Evolutionary conservation across 345 rosid genomes (phyloP), one percentile per base, ranked within the genome.

Genomic region (Raphanus raphanistrum): DNA sequence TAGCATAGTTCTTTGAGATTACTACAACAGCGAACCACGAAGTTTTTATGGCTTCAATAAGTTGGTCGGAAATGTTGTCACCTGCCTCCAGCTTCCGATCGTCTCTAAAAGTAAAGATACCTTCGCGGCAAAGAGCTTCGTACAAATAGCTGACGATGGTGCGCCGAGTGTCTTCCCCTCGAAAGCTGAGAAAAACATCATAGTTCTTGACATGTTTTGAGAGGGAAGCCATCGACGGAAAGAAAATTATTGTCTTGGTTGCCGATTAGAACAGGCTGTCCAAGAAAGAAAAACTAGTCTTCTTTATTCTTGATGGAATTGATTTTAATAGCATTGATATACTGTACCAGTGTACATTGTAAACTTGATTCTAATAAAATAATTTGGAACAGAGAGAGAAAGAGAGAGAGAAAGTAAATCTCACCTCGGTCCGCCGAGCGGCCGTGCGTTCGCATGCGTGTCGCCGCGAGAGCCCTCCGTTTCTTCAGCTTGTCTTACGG

Each of bases 181-280:
- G 69, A 21, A 78, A 78, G 43, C 77, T 78, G 33, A 78, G 48
- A 28, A 78, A 78, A 15, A 66, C 81, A 31, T 72, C 77, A 43
- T 45, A 65, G 25, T 32, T 10, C 5, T 2, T 27, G n/a, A 25
- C 25, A 3, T 0, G 69, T 50, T 26, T 5, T 15, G 77, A 52
- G 10, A 3, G 2, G 13, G 61, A 25, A 21, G 63, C 63, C 63
- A 58, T 58, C 8, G 32, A 45, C 16, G 54, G 55, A n/a, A 48
- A 48, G 17, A 48, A 48, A 43, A 43, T 43, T 43, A 43, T 43
- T 12, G 5, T 43, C 52, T 43, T 12, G 52, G 52, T 43, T 9
- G 13, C 48, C 4, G 48, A 41, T 2, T 43, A 43, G 52, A 43
- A 43, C 50, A 43, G 52, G 6, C n/a, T 43, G 9, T 43, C 50